Evolutionary conservation across 345 rosid species (phyloP).

Genomic region (Sonneratia alba): DNA sequence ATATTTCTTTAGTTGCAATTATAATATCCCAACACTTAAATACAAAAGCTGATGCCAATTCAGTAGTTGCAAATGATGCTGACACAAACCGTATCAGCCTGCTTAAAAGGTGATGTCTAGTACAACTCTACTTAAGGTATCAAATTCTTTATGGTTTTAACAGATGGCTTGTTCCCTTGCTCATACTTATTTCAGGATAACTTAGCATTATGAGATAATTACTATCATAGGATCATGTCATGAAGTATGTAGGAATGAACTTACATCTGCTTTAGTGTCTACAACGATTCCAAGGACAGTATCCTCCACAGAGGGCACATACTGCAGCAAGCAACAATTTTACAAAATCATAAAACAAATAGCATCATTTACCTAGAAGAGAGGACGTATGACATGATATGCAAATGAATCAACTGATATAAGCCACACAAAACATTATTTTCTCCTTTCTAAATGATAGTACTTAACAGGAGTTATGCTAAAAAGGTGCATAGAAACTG

Average conservation of each 20-base stretch:
- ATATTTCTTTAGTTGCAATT: not conserved
- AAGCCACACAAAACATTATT: not conserved
- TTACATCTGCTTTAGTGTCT: constrained; percentile 69
- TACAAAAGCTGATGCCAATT: not conserved
- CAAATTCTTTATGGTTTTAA: not conserved
- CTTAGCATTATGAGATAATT: not conserved
- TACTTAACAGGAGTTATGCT: not conserved
- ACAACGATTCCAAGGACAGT: constrained; percentile 74
- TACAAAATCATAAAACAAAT: not conserved
- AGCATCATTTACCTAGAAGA: not conserved
- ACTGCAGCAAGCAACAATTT: constrained; percentile 35
- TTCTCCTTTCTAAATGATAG: not conserved
- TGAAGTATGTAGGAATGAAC: constrained; percentile 16
- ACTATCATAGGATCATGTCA: not conserved
- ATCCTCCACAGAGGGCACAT: constrained; percentile 61
- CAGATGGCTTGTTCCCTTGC: not conserved
- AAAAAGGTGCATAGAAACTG: not conserved
- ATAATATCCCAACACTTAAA: not conserved
- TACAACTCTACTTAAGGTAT: not conserved
- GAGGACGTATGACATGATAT: not conserved
- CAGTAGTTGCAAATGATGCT: not conserved
- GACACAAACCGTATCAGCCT: not conserved
- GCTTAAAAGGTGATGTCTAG: not conserved
- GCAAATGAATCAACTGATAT: not conserved
- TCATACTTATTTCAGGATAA: not conserved